Evolutionary conservation across 2,329 filamentous ascomycete species (phyloP).

Genomic region (Aspergillus felis): DNA sequence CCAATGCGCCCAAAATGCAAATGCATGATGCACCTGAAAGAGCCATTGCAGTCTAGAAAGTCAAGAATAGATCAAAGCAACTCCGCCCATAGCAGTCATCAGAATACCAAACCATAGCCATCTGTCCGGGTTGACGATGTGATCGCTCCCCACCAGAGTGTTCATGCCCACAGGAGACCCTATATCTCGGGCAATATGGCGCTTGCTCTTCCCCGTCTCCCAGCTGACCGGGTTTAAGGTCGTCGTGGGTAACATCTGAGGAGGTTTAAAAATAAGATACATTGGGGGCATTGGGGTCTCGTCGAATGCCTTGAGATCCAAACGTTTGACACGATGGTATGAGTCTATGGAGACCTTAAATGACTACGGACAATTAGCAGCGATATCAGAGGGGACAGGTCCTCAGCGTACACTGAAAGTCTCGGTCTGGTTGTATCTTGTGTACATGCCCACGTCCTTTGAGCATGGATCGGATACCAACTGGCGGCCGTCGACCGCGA

Average conservation of each 20-base stretch:
- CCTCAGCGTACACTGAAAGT: constrained; percentile 52
- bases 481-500: constrained; percentile 64
- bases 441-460: constrained; percentile 55
- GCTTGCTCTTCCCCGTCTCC: constrained; percentile 36
- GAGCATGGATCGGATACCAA: constrained; percentile 62
- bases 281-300: constrained; percentile 64
- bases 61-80: constrained; percentile 34
- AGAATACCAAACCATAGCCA: constrained; percentile 49
- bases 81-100: constrained; percentile 44
- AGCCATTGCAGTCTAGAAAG: neutral
- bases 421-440: constrained; percentile 64
- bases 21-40: neutral
- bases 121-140: constrained; percentile 37
- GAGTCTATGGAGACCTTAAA: constrained; percentile 50
- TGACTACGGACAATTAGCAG: constrained; percentile 24
- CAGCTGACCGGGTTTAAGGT: constrained; percentile 57
- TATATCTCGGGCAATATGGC: constrained; percentile 16
- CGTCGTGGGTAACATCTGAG: constrained; percentile 65
- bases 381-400: neutral
- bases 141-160: constrained; percentile 26
- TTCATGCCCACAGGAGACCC: constrained; percentile 22
- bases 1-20: neutral
- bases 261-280: constrained; percentile 60
- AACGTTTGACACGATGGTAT: constrained; percentile 59
- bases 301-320: constrained; percentile 62